Evolutionary conservation across 1,284 basidiomycete genomes (phyloP).

Genomic region (Ganoderma meredithae): DNA sequence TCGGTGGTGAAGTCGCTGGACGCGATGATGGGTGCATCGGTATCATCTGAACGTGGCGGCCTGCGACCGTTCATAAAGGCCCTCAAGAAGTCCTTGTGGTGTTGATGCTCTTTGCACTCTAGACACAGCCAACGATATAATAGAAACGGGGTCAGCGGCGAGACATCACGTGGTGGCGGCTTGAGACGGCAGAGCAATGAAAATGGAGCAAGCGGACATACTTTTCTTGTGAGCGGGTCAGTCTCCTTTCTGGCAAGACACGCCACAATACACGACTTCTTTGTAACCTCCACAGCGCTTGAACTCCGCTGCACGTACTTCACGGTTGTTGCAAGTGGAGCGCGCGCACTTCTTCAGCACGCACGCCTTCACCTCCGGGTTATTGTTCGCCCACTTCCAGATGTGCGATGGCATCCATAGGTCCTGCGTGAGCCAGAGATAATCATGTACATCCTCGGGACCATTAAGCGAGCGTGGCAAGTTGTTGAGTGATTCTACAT

Average conservation of each 20-base stretch:
- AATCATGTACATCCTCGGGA: conserved; percentile 52
- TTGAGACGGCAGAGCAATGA: conserved; percentile 26
- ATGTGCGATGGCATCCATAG: conserved; percentile 51
- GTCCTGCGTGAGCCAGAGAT: conserved; percentile 52
- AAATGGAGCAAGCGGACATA: conserved; percentile 34
- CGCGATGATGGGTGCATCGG: conserved; percentile 26
- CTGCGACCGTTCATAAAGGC: conserved; percentile 27
- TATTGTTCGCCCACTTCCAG: conserved; percentile 51
- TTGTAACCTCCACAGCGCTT: conserved; percentile 40
- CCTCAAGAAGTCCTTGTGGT: conserved; percentile 29
- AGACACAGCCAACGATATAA: background rate
- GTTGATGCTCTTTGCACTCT: conserved; percentile 34
- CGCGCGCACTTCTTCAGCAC: conserved; percentile 31
- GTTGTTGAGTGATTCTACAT: conserved; percentile 43
- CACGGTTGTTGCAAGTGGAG: conserved; percentile 29
- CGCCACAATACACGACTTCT: conserved; percentile 48
- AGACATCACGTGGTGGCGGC: conserved; percentile 16
- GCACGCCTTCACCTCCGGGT: conserved; percentile 40
- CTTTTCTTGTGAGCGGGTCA: conserved; percentile 48
- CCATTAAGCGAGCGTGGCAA: conserved; percentile 44
- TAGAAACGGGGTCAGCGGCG: conserved; percentile 18
- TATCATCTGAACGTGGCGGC: conserved; percentile 4
- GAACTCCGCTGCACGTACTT: conserved; percentile 35
- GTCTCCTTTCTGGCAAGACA: conserved; percentile 48
- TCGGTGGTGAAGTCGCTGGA: conserved; percentile 31